These are phyloP conservation scores for Tetraselmis striata DNA, from an alignment of 139 green algal species.

Conservation along the genomic window DNA sequence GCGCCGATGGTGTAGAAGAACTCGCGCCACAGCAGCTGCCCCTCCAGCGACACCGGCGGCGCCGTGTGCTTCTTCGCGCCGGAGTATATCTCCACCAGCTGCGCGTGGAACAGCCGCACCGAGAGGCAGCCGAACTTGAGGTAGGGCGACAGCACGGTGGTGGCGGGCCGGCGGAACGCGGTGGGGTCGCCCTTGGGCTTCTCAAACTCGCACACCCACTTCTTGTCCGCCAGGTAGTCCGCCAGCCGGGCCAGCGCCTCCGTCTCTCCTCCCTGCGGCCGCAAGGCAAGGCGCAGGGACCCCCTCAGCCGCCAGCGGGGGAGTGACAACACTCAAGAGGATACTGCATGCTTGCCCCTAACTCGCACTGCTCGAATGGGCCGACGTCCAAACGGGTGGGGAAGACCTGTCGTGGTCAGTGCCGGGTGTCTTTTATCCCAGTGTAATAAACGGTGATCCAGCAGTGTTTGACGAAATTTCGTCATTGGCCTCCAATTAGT, in stretches of 20 bases:
- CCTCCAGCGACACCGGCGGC: constrained; percentile 72
- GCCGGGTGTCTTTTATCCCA: too few species aligned
- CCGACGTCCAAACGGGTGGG: too few species aligned
- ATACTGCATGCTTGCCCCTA: too few species aligned
- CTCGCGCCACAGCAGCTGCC: constrained; percentile 80
- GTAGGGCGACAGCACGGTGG: constrained; percentile 82
- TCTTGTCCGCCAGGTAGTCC: constrained; percentile 45
- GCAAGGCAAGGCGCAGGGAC: too few species aligned
- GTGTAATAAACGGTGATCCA: too few species aligned
- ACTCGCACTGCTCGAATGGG: too few species aligned
- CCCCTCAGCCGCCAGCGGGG: too few species aligned
- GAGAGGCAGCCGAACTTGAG: constrained; percentile 75
- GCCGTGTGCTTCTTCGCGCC: constrained; percentile 45
- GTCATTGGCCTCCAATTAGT: too few species aligned
- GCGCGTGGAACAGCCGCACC: constrained; percentile 36
- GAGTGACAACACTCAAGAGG: too few species aligned
- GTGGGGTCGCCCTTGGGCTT: constrained; percentile 82
- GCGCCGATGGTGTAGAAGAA: constrained; percentile 72
- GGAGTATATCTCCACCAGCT: constrained; percentile 23
- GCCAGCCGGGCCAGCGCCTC: constrained; percentile 44
- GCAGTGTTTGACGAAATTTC: too few species aligned
- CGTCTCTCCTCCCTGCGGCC: constrained; percentile 63
- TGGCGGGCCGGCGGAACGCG: constrained; percentile 67
- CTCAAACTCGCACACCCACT: constrained; percentile 74
- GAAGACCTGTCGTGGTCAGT: too few species aligned